These are phyloP conservation scores for Pichia sp. DNA, from an alignment of 1,139 yeast genomes.

Conservation along the genomic window DNA sequence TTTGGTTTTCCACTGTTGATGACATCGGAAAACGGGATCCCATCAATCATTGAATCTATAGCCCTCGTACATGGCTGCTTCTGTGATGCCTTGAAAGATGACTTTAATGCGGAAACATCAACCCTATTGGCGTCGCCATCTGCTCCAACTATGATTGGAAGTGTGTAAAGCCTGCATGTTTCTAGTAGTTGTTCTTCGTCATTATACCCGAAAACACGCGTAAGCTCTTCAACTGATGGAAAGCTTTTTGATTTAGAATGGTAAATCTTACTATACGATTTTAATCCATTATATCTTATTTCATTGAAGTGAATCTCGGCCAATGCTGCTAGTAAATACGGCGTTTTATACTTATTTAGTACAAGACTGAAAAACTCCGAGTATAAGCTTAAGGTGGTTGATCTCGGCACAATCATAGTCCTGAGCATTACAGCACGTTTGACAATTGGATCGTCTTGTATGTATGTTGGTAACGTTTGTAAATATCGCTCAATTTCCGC, in stretches of 20 bases:
- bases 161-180: slow-evolving; percentile 59
- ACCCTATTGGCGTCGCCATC: slow-evolving; percentile 32
- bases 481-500: slow-evolving; percentile 76
- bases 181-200: slow-evolving; percentile 39
- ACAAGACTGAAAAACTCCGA: slow-evolving; percentile 55
- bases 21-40: slow-evolving; percentile 17
- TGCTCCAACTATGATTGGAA: slow-evolving; percentile 34
- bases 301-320: slow-evolving; percentile 78
- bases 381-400: slow-evolving; percentile 56
- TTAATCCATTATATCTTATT: slow-evolving; percentile 66
- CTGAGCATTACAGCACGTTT: slow-evolving; percentile 69
- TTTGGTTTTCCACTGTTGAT: slow-evolving; percentile 31
- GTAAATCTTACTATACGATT: slow-evolving; percentile 56
- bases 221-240: slow-evolving; percentile 36
- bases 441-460: slow-evolving; percentile 49
- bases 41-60: slow-evolving; percentile 29
- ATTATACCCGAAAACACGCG: slow-evolving; percentile 59
- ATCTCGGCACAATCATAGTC: slow-evolving; percentile 55
- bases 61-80: slow-evolving; percentile 50
- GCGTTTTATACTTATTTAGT: slow-evolving; percentile 38
- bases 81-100: slow-evolving; percentile 36
- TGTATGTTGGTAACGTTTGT: slow-evolving; percentile 54
- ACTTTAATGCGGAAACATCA: slow-evolving; percentile 33
- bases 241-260: slow-evolving; percentile 70
- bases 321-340: slow-evolving; percentile 66